Base-by-base conservation (phyloP, 768 basidiomycete genomes). In the Xerocomellus dryophilus region DNA sequence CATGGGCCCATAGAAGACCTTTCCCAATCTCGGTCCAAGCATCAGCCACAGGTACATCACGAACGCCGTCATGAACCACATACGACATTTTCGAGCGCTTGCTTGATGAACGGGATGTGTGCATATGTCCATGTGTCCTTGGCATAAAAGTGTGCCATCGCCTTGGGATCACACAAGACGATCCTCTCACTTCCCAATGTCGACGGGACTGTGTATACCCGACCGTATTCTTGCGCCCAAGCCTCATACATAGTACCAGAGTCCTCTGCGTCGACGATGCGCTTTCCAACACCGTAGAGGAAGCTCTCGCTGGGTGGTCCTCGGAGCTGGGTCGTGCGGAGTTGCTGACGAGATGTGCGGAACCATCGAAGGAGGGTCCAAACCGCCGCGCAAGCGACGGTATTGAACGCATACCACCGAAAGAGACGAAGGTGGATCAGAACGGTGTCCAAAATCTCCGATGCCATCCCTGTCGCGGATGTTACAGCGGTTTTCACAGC, bases 151-250 rank as follows among this genome's bases (percentile, higher is more conserved):
- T 55, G 57, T 1, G 53, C 41, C 23, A 61, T 51, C 3, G 57
- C 53, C 39, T 77, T 80, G 7, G 76, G 74, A 56, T 81, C 80
- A 36, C 70, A 69, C n/a, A 65, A 21, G 15, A 65, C 21, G 29
- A 65, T 31, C 36, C 11, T 32, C 9, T 38, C 18, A 2, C 9
- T 36, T 0, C 61, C 56, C 9, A 65, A 21, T 5, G 51, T 39
- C 17, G 51, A 46, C 2, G 61, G 61, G 7, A 57, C 46, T 10
- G 27, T 43, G 32, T 58, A 64, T 6, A 43, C 63, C 0, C 34
- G 32, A 9, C 64, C 63, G 25, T 58, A 65, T 27, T 56, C 54
- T 15, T 50, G 40, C 0, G 58, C 61, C 63, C 64, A 65, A 0
- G 32, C 25, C 46, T 65, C 64, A 12, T 62, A 62, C 4, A 54